Conservation (phyloP, 2,329 filamentous ascomycete genomes). For the Diplocarpon rosae region DNA sequence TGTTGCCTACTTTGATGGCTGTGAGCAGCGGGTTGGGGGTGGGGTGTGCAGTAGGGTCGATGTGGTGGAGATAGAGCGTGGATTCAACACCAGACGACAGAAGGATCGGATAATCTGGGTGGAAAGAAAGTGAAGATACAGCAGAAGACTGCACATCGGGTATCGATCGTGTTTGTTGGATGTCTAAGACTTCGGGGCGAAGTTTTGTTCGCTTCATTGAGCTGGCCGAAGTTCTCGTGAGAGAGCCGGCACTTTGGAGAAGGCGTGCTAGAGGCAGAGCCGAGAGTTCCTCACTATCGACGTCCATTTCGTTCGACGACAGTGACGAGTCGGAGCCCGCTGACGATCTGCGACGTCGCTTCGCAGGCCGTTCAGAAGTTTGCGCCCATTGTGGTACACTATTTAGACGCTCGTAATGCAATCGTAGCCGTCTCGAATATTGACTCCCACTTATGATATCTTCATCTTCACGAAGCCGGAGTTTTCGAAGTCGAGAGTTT, state of each 20-base stretch:
- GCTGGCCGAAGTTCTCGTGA: constrained; percentile 38
- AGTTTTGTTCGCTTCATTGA: constrained; percentile 57
- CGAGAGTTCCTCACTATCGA: constrained; percentile 47
- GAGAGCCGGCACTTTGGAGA: constrained; percentile 60
- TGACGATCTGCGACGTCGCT: constrained; percentile 41
- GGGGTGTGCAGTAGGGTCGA: constrained; percentile 63
- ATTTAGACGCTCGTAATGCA: constrained; percentile 57
- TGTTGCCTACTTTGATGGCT: constrained; percentile 74
- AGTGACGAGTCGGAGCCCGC: constrained; percentile 31
- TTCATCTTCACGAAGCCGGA: constrained; percentile 70
- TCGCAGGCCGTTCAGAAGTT: constrained; percentile 38
- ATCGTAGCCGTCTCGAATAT: constrained; percentile 68
- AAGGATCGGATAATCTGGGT: constrained; percentile 77
- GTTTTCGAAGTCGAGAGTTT: constrained; percentile 66
- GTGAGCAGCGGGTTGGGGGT: constrained; percentile 83
- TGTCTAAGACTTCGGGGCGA: constrained; percentile 78
- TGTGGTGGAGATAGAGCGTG: constrained; percentile 79
- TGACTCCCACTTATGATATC: constrained; percentile 80
- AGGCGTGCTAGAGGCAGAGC: constrained; percentile 70
- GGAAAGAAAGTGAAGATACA: constrained; percentile 77
- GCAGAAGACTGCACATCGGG: constrained; percentile 66
- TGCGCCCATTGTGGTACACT: constrained; percentile 52
- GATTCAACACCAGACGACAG: constrained; percentile 81
- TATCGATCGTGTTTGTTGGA: constrained; percentile 81
- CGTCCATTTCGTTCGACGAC: constrained; percentile 38